These are phyloP conservation scores for Claviceps citrina DNA, from an alignment of 2,329 filamentous ascomycete genomes.

Conservation along the genomic window DNA sequence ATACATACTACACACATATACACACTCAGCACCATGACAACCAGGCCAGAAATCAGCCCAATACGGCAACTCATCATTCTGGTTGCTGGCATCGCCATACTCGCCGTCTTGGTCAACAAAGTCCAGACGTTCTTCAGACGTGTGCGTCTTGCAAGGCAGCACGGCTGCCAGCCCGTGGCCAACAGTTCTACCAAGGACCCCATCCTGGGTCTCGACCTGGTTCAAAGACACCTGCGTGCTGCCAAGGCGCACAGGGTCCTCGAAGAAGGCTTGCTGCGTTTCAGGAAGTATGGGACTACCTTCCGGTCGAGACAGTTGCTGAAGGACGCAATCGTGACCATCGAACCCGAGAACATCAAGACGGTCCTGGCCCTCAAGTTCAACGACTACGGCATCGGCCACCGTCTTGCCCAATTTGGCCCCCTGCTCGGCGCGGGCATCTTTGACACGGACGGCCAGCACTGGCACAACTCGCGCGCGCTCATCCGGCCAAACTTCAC, in stretches of 20 bases:
- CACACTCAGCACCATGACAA: not conserved
- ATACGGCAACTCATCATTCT: not conserved
- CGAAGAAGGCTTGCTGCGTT: not conserved
- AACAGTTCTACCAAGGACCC: not conserved
- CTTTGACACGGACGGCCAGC: conserved; percentile 3
- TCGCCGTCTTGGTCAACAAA: not conserved
- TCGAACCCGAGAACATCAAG: conserved; percentile 16
- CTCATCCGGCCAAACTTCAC: conserved; percentile 26
- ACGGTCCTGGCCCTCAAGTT: conserved; percentile 14
- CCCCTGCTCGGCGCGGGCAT: conserved; percentile 31
- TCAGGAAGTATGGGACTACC: conserved; percentile 1
- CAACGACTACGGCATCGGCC: conserved; percentile 12
- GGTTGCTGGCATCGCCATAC: not conserved
- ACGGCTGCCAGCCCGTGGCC: conserved; percentile 4
- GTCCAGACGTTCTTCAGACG: not conserved
- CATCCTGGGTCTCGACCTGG: conserved; percentile 4
- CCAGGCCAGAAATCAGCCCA: not conserved
- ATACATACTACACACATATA: too few species aligned
- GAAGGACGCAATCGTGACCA: conserved; percentile 9
- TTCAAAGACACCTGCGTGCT: not conserved
- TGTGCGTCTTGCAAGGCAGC: not conserved
- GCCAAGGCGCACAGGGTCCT: conserved; percentile 1
- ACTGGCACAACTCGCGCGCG: conserved; percentile 22
- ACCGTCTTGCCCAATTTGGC: conserved; percentile 13
- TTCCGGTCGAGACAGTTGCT: not conserved